Conservation (phyloP, 371 early-diverging fungal species). For the Mortierella sp. region DNA sequence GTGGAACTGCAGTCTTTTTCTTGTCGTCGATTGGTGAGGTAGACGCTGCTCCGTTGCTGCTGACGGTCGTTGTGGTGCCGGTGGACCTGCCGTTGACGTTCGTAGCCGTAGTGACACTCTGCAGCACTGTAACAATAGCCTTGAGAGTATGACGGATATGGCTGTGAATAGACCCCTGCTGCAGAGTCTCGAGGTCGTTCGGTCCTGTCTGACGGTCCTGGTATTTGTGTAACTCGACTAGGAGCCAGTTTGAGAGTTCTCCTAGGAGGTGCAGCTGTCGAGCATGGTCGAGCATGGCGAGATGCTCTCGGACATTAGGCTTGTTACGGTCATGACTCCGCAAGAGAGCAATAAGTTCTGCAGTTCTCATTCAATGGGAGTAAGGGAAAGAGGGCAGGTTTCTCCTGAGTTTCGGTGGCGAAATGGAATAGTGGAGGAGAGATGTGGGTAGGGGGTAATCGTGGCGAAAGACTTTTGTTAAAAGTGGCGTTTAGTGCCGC, state of each 20-base stretch:
- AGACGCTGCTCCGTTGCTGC: neutral
- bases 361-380: constrained; percentile 34
- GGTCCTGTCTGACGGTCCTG: constrained; percentile 18
- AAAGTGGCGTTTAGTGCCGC: neutral
- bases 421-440: neutral
- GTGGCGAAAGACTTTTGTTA: neutral
- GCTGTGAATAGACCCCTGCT: constrained; percentile 26
- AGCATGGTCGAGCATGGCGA: constrained; percentile 21
- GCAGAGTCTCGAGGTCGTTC: constrained; percentile 14
- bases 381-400: neutral
- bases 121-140: constrained; percentile 29
- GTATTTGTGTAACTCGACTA: constrained; percentile 37
- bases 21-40: neutral
- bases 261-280: constrained; percentile 45
- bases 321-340: constrained; percentile 33
- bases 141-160: constrained; percentile 41
- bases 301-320: constrained; percentile 7
- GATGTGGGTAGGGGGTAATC: neutral
- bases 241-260: constrained; percentile 49
- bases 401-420: neutral
- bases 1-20: neutral
- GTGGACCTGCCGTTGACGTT: neutral
- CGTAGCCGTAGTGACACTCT: constrained; percentile 6
- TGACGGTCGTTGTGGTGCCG: neutral
- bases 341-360: constrained; percentile 46